Base-by-base conservation (phyloP, 129 eudicot species). In the Artemisia annua region DNA sequence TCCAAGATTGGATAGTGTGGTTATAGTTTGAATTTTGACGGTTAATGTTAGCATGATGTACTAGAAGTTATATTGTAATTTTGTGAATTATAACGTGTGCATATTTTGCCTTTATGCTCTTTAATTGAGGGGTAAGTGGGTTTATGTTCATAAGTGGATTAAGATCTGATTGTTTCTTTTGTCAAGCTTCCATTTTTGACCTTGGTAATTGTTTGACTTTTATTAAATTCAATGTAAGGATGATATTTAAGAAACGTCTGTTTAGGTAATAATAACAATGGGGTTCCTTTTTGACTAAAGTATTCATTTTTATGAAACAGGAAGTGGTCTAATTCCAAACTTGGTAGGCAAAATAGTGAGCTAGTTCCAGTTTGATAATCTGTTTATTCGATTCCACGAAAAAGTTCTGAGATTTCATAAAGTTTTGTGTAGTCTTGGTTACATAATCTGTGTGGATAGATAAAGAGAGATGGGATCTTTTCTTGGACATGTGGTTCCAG, bases 401-500 rank as follows among this genome's bases (percentile, higher is more conserved):
- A 51, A 59, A 53, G 66, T 81, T 32, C 6, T 4, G 43, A 32
- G 43, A 32, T 32, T 39, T 39, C 10, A 39, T 39, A 39, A 39
- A 39, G 46, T 39, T 39, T 7, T 39, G 46, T 28, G 15, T 57
- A 11, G 5, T 57, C 46, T 59, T 67, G 39, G 62, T 20, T 24
- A 39, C 71, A 50, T 22, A 73, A 18, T 73, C 54, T 55, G 65
- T 68, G 77, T 15, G 64, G 2, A 32, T 49, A 73, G 59, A 18
- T 28, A 73, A 66, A 44, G 63, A 83, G 11, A 78, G 22, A 90
- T 94, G 97, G 99, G 99, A 73, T 94, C 99, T 71, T 94, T 94
- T 82, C 61, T 67, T 17, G 99, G 99, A 68, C 99, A 94, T 74
- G 86, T 74, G 55, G 77, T 94, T 79, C 99, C 99, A 18, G 99